These are phyloP conservation scores for Chlorokybus atmophyticus DNA, from an alignment of 139 green algal species.

Conservation along the genomic window DNA sequence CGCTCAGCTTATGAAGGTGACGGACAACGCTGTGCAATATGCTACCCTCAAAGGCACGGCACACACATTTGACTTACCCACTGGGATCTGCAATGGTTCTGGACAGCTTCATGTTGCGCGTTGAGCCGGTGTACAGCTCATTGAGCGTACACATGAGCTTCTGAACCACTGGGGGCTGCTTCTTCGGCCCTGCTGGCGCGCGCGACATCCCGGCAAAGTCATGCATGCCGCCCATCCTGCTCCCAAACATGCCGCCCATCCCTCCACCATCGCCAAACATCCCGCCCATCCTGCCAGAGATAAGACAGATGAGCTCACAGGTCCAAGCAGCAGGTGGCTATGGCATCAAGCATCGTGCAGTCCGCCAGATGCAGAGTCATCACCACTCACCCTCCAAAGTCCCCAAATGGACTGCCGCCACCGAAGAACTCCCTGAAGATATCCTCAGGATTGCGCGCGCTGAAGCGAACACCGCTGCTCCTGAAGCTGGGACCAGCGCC, in stretches of 20 bases:
- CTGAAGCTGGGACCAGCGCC: background rate
- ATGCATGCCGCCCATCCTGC: conserved; percentile 5
- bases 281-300: conserved; percentile 1
- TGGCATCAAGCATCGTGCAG: background rate
- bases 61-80: no score
- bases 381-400: conserved; percentile 7
- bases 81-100: conserved; percentile 35
- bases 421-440: conserved; percentile 37
- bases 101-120: conserved; percentile 53
- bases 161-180: conserved; percentile 22
- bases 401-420: conserved; percentile 18
- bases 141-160: conserved; percentile 39
- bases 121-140: conserved; percentile 46
- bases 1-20: background rate
- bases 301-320: no score
- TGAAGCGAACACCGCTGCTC: background rate
- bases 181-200: conserved; percentile 9
- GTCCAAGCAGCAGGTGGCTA: background rate
- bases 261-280: conserved; percentile 9
- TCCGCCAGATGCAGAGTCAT: background rate
- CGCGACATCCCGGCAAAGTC: conserved; percentile 13
- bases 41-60: background rate
- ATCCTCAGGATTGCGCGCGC: conserved; percentile 23
- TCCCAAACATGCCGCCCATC: conserved; percentile 8
- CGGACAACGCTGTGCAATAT: background rate